Conservation (phyloP, 495 filamentous ascomycete species). For the Penicillium malachiteum region DNA sequence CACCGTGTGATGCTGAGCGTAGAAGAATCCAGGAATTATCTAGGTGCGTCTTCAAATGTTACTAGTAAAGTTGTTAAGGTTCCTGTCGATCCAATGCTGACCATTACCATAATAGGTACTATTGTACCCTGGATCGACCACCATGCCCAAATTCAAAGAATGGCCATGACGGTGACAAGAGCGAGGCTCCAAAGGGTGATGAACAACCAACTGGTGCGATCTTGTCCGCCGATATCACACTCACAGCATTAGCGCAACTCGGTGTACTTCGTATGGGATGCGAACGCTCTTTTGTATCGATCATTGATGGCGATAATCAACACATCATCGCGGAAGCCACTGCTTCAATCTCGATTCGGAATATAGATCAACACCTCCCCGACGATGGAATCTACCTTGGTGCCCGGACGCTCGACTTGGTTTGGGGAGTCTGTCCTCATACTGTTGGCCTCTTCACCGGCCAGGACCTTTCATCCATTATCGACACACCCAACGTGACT, state of each 20-base stretch:
- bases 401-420: constrained; percentile 40
- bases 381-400: constrained; percentile 47
- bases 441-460: constrained; percentile 38
- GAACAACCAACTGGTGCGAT: constrained; percentile 13
- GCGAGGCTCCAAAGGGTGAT: constrained; percentile 11
- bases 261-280: constrained; percentile 53
- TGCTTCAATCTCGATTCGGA: constrained; percentile 45
- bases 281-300: constrained; percentile 55
- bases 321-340: constrained; percentile 66
- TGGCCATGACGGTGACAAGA: background rate
- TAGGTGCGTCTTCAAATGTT: constrained; percentile 14
- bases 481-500: constrained; percentile 23
- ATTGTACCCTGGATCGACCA: constrained; percentile 26
- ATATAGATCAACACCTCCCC: constrained; percentile 31
- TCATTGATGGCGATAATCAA: constrained; percentile 57
- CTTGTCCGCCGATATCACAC: constrained; percentile 53
- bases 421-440: constrained; percentile 49
- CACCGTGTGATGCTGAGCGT: constrained; percentile 16
- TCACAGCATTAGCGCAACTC: constrained; percentile 64
- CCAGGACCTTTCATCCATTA: constrained; percentile 15
- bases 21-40: constrained; percentile 25
- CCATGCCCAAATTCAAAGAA: background rate
- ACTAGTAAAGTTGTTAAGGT: background rate
- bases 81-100: background rate
- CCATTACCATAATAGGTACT: constrained; percentile 24